Evolutionary conservation across 1,284 basidiomycete genomes (phyloP).

Genomic region (Fistulinella staudtii): DNA sequence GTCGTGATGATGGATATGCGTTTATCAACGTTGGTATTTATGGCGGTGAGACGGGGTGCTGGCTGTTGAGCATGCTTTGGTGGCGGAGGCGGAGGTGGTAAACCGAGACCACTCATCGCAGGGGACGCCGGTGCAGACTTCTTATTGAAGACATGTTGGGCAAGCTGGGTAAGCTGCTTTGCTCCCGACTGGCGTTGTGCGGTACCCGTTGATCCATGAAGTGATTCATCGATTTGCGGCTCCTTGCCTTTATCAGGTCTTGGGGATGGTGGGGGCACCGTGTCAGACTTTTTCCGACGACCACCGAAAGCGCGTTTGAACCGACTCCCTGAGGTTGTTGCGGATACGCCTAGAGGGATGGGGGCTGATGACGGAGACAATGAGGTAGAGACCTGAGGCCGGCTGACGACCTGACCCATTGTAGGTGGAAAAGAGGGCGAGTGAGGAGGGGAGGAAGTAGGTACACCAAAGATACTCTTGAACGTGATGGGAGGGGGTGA

Average conservation of each 20-base stretch:
- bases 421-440: constrained; percentile 33
- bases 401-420: constrained; percentile 42
- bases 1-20: constrained; percentile 30
- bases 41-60: constrained; percentile 16
- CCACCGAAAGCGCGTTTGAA: constrained; percentile 61
- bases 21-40: constrained; percentile 29
- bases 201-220: constrained; percentile 23
- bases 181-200: constrained; percentile 25
- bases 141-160: constrained; percentile 42
- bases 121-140: constrained; percentile 32
- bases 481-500: constrained; percentile 34
- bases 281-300: constrained; percentile 63
- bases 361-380: constrained; percentile 30
- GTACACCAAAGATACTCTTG: constrained; percentile 35
- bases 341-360: constrained; percentile 20
- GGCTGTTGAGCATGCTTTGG: constrained; percentile 32
- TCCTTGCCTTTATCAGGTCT: constrained; percentile 31
- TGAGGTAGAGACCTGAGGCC: constrained; percentile 27
- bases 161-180: constrained; percentile 37
- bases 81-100: constrained; percentile 35
- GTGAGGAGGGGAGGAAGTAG: constrained; percentile 35
- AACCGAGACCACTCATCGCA: constrained; percentile 22
- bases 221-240: constrained; percentile 20
- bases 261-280: constrained; percentile 29
- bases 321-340: constrained; percentile 42